These are phyloP conservation scores for Fermentozyma sake DNA, from an alignment of 1,139 yeast species.

Conservation along the genomic window DNA sequence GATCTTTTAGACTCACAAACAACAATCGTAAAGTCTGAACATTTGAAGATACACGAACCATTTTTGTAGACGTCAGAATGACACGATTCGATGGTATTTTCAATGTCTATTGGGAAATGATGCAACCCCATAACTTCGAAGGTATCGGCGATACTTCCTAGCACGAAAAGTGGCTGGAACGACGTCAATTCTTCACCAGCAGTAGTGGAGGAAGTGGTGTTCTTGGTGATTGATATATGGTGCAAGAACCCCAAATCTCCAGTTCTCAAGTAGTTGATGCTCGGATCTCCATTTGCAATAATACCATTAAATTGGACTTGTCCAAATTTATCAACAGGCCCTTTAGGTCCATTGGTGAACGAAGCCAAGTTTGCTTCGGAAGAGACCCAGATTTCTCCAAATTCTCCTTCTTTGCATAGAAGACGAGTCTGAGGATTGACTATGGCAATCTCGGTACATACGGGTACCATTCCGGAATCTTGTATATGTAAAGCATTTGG, in stretches of 20 bases:
- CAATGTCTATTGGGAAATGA: slow-evolving; percentile 86
- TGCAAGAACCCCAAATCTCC: slow-evolving; percentile 94
- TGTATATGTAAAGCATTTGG: slow-evolving; percentile 74
- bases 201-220: slow-evolving; percentile 34
- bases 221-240: slow-evolving; percentile 52
- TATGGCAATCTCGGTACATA: slow-evolving; percentile 87
- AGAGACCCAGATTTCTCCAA: slow-evolving; percentile 96
- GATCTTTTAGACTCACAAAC: slow-evolving; percentile 62
- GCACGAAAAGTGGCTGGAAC: slow-evolving; percentile 76
- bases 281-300: slow-evolving; percentile 58
- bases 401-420: slow-evolving; percentile 86
- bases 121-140: slow-evolving; percentile 89
- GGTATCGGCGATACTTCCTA: slow-evolving; percentile 84
- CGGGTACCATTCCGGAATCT: slow-evolving; percentile 95
- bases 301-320: slow-evolving; percentile 50
- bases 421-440: slow-evolving; percentile 88
- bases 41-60: slow-evolving; percentile 72
- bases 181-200: slow-evolving; percentile 39
- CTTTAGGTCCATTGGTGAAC: slow-evolving; percentile 55
- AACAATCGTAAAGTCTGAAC: slow-evolving; percentile 77
- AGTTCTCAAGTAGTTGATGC: slow-evolving; percentile 70
- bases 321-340: slow-evolving; percentile 38
- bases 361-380: slow-evolving; percentile 76
- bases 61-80: slow-evolving; percentile 56
- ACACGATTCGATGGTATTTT: slow-evolving; percentile 64